A percentile compares a stretch with the other conserved stretches of the same genome.
These are phyloP conservation scores for Coemansia brasiliensis DNA, from an alignment of 192 early-diverging fungal species.

Conservation along the genomic window DNA sequence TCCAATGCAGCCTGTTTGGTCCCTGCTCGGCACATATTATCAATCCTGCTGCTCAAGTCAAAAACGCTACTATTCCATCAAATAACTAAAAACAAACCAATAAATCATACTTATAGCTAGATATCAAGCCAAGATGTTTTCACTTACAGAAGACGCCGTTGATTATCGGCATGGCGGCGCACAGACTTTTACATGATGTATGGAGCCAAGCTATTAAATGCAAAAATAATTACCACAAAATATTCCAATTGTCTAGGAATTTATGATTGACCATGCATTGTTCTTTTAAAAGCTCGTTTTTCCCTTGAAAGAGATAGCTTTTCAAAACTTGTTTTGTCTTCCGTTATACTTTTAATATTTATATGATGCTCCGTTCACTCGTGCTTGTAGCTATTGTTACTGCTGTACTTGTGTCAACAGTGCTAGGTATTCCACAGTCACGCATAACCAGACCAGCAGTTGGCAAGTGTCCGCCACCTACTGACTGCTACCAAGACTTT, in stretches of 20 bases:
- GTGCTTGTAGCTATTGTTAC: not conserved
- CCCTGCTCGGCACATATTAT: conserved; percentile 1
- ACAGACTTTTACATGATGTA: not conserved
- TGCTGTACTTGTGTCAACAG: not conserved
- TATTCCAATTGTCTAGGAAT: too few species aligned
- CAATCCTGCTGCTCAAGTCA: not conserved
- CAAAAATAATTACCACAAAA: not conserved
- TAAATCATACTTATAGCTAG: too few species aligned
- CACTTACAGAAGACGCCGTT: too few species aligned
- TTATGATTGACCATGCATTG: too few species aligned
- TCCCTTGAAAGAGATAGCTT: too few species aligned
- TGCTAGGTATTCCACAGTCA: not conserved
- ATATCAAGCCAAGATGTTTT: too few species aligned
- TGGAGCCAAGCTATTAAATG: not conserved
- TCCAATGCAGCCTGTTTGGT: conserved; percentile 6
- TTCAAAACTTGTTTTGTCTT: not conserved
- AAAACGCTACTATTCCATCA: not conserved
- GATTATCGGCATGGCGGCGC: too few species aligned
- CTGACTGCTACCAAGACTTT: conserved; percentile 25
- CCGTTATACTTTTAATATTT: not conserved
- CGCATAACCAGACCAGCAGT: not conserved
- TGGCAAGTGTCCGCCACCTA: conserved; percentile 11
- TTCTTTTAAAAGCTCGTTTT: too few species aligned
- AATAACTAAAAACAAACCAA: too few species aligned
- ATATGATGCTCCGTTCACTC: not conserved